These are phyloP conservation scores for Sanghuangporus sanghuang DNA, from an alignment of 1,284 basidiomycete genomes.

Conservation along the genomic window DNA sequence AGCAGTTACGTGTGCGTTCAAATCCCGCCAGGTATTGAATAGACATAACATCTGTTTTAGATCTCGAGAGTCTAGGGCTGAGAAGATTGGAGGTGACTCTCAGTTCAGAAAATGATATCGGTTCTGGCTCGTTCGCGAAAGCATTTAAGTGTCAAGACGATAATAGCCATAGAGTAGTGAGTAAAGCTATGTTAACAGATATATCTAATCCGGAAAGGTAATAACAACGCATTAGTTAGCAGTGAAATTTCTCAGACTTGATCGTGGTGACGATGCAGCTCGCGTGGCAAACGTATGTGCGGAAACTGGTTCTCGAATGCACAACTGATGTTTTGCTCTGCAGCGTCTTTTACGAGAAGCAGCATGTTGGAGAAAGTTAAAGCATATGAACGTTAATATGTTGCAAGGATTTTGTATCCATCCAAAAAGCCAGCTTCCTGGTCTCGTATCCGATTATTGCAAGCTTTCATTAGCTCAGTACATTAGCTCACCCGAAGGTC, in stretches of 20 bases:
- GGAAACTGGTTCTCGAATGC: not conserved
- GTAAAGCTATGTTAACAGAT: not conserved
- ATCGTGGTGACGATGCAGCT: not conserved
- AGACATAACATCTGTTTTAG: not conserved
- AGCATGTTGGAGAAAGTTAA: not conserved
- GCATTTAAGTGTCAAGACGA: not conserved
- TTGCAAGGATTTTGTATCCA: constrained; percentile 1
- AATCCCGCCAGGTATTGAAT: not conserved
- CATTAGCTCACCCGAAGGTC: not conserved
- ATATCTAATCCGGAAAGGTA: too few relatives aligned
- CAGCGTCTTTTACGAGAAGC: not conserved
- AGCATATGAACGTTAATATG: constrained; percentile 3
- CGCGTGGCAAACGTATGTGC: not conserved
- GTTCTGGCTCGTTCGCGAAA: not conserved
- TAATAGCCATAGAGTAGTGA: not conserved
- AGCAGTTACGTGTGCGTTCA: not conserved
- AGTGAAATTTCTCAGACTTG: not conserved
- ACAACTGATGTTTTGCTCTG: not conserved
- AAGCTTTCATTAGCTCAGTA: not conserved
- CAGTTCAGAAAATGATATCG: not conserved
- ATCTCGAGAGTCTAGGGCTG: not conserved
- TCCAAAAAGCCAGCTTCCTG: not conserved
- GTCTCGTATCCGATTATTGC: not conserved
- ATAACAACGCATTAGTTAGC: not conserved
- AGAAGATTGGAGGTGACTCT: not conserved